Conservation (phyloP, 2,329 filamentous ascomycete species). For the Leptographium radiaticola region DNA sequence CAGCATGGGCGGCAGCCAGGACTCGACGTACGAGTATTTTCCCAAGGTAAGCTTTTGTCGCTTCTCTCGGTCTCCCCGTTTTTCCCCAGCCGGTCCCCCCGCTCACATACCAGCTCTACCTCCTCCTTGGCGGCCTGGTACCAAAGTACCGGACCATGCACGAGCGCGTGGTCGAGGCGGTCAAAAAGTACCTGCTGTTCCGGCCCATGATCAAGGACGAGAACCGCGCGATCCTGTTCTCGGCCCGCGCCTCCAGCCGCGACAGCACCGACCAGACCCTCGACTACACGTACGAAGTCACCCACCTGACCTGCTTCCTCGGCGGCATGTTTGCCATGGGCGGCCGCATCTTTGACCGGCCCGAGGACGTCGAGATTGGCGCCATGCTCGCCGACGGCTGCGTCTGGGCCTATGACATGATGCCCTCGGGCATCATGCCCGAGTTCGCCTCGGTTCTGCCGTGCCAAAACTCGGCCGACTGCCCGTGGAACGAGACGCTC, state of each 20-base stretch:
- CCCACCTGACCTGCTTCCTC: constrained; percentile 54
- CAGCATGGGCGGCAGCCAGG: constrained; percentile 51
- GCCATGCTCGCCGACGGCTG: constrained; percentile 54
- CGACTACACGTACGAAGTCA: constrained; percentile 43
- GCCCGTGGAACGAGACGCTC: constrained; percentile 37
- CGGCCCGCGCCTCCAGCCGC: constrained; percentile 44
- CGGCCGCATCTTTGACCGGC: constrained; percentile 46
- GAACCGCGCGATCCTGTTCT: constrained; percentile 58
- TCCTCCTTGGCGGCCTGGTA: constrained; percentile 63
- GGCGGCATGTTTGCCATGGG: constrained; percentile 58
- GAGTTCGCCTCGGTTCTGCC: constrained; percentile 36
- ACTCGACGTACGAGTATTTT: constrained; percentile 62
- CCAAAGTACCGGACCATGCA: constrained; percentile 64
- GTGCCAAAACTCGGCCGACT: constrained; percentile 32
- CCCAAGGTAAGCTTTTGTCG: constrained; percentile 29
- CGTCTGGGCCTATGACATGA: constrained; percentile 54
- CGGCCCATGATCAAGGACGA: constrained; percentile 58
- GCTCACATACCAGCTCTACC: constrained; percentile 39
- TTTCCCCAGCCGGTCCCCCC: not conserved
- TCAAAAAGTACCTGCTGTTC: constrained; percentile 63
- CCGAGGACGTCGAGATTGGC: constrained; percentile 48
- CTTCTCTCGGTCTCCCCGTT: not conserved
- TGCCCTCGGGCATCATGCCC: constrained; percentile 51
- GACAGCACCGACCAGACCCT: constrained; percentile 25
- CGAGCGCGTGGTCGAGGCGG: constrained; percentile 50